A percentile compares a stretch with the other conserved stretches of the same genome.
These are phyloP conservation scores for Pseudogymnoascus sp. DNA, from an alignment of 2,329 filamentous ascomycete species.

Conservation along the genomic window DNA sequence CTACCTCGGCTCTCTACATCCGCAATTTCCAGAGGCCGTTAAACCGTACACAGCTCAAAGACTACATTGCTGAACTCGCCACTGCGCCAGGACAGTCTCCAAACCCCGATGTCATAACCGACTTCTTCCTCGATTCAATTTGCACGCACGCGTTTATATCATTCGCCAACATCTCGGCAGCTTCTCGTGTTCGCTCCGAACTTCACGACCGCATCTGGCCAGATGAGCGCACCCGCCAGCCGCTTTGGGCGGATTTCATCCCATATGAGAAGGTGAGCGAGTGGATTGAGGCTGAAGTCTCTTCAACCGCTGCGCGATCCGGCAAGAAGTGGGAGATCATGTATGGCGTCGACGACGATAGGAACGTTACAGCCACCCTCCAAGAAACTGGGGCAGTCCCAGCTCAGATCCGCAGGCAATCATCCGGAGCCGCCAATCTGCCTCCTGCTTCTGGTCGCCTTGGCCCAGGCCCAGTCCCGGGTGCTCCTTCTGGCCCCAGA, in stretches of 20 bases:
- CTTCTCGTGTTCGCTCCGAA: conserved; percentile 65
- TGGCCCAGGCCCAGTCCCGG: conserved; percentile 12
- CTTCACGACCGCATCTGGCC: conserved; percentile 82
- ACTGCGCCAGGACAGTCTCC: conserved; percentile 45
- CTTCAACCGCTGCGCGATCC: conserved; percentile 34
- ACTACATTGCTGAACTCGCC: conserved; percentile 64
- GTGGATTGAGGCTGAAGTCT: conserved; percentile 68
- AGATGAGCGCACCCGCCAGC: conserved; percentile 74
- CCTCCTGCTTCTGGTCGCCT: background rate
- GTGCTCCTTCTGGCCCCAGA: conserved; percentile 28
- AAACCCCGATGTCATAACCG: conserved; percentile 50
- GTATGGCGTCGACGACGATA: conserved; percentile 54
- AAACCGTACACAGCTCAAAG: conserved; percentile 57
- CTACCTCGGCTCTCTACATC: conserved; percentile 77
- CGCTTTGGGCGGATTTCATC: conserved; percentile 83
- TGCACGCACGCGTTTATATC: conserved; percentile 80
- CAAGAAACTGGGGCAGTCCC: conserved; percentile 37
- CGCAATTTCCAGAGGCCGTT: conserved; percentile 84
- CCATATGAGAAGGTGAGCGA: conserved; percentile 63
- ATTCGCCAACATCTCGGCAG: conserved; percentile 62
- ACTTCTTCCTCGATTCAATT: conserved; percentile 76
- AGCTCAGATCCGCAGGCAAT: conserved; percentile 11
- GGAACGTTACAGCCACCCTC: conserved; percentile 48
- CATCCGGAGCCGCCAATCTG: background rate
- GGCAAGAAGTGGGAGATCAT: conserved; percentile 61